Evolutionary conservation across 768 basidiomycete species (phyloP).

Genomic region (Leucocoprinus birnbaumii): DNA sequence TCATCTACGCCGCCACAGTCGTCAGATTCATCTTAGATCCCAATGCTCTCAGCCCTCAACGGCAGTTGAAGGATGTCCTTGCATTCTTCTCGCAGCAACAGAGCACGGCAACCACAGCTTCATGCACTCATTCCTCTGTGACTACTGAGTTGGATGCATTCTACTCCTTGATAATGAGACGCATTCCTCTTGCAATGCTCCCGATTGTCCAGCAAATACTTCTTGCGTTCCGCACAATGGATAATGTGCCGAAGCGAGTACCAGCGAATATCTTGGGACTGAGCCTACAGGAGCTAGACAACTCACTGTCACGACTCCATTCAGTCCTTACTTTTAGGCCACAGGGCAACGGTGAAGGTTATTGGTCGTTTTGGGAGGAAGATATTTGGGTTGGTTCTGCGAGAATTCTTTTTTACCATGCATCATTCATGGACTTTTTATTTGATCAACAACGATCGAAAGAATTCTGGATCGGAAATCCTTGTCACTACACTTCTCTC

Average conservation of each 20-base stretch:
- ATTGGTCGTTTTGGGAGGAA: no score
- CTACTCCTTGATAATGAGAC: background rate
- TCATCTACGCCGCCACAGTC: conserved; percentile 6
- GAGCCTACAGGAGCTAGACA: background rate
- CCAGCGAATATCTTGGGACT: no score
- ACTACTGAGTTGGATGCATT: background rate
- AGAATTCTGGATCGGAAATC: background rate
- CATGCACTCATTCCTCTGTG: no score
- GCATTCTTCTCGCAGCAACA: background rate
- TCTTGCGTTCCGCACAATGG: no score
- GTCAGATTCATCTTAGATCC: conserved; percentile 8
- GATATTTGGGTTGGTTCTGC: background rate
- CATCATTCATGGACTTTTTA: conserved; percentile 3
- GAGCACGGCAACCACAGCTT: no score
- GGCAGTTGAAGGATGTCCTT: background rate
- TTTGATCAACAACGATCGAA: background rate
- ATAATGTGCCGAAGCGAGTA: no score
- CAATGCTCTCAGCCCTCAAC: background rate
- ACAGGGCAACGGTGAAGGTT: no score
- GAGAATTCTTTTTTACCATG: background rate
- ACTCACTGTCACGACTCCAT: background rate
- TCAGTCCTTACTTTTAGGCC: background rate
- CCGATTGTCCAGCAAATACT: background rate
- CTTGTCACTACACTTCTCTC: no score
- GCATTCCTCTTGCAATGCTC: background rate